A percentile compares a stretch with the other conserved stretches of the same genome.
Evolutionary conservation across 495 filamentous ascomycete species (phyloP).

Genomic region (Lasiosphaeria hispida): DNA sequence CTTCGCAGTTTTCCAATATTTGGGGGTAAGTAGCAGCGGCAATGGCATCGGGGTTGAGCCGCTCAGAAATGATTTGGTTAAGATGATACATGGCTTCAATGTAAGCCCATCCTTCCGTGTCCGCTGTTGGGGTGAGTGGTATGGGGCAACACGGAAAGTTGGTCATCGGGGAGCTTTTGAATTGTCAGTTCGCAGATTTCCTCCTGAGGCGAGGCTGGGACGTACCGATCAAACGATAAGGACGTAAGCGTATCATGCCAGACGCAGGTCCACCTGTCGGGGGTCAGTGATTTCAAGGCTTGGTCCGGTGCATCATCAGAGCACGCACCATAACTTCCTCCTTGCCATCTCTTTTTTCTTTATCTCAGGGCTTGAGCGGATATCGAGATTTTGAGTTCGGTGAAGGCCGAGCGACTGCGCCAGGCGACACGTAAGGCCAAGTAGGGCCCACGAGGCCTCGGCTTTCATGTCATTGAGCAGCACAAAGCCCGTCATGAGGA

Average conservation of each 20-base stretch:
- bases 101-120: slow-evolving; percentile 48
- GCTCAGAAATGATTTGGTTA: slow-evolving; percentile 48
- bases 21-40: slow-evolving; percentile 43
- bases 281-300: not conserved
- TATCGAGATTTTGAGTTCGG: slow-evolving; percentile 38
- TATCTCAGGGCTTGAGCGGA: slow-evolving; percentile 34
- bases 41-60: slow-evolving; percentile 51
- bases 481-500: slow-evolving; percentile 54
- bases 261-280: slow-evolving; percentile 51
- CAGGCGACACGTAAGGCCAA: slow-evolving; percentile 53
- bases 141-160: slow-evolving; percentile 48
- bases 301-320: too few relatives aligned
- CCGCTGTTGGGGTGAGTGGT: slow-evolving; percentile 41
- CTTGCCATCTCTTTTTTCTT: slow-evolving; percentile 44
- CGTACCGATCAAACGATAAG: slow-evolving; percentile 54
- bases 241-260: slow-evolving; percentile 58
- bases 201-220: not conserved
- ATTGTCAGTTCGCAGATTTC: not conserved
- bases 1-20: slow-evolving; percentile 47
- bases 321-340: slow-evolving; percentile 43
- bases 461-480: slow-evolving; percentile 60
- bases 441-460: slow-evolving; percentile 56
- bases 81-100: slow-evolving; percentile 56
- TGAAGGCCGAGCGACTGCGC: slow-evolving; percentile 56
- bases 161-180: slow-evolving; percentile 46